phyloP scores from a whole-genome alignment of 1,139 yeast species.

The Suhomyces chickasaworum region DNA sequence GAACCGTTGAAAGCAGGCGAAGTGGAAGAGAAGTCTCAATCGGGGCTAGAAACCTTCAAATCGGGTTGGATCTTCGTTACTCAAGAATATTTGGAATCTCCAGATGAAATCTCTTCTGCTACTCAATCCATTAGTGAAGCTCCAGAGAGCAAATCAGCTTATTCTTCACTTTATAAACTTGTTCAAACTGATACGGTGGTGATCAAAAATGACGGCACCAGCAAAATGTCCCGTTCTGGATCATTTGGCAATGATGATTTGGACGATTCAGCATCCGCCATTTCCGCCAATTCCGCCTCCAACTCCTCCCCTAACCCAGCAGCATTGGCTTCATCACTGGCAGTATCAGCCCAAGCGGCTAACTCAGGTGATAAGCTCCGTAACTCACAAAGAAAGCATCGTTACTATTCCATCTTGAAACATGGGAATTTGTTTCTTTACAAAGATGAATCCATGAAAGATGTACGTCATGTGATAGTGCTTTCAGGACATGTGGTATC shows the following conservation, averaged over 20 bases:
- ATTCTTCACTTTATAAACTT: slow-evolving; percentile 59
- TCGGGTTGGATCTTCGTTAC: slow-evolving; percentile 87
- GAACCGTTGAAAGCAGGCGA: slow-evolving; percentile 55
- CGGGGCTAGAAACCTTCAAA: slow-evolving; percentile 67
- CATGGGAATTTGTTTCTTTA: slow-evolving; percentile 88
- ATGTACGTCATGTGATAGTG: slow-evolving; percentile 79
- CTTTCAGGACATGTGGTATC: slow-evolving; percentile 68
- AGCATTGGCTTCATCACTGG: slow-evolving; percentile 4
- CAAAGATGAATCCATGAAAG: slow-evolving; percentile 63
- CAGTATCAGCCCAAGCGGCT: slow-evolving; percentile 9
- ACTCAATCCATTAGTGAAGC: slow-evolving; percentile 42
- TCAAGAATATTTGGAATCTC: slow-evolving; percentile 63
- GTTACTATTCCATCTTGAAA: slow-evolving; percentile 67
- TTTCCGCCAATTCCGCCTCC: slow-evolving; percentile 2
- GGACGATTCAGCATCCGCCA: neutral
- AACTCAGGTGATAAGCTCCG: slow-evolving; percentile 16
- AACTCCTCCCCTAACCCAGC: neutral
- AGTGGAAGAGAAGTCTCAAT: slow-evolving; percentile 55
- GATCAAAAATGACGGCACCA: slow-evolving; percentile 15
- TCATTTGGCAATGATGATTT: slow-evolving; percentile 13
- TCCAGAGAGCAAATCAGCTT: slow-evolving; percentile 54
- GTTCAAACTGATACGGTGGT: slow-evolving; percentile 41
- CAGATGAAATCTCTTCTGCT: slow-evolving; percentile 36
- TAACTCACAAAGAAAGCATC: slow-evolving; percentile 50
- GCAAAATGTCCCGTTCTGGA: slow-evolving; percentile 21